These are phyloP conservation scores for Lathyrus sativus DNA, from an alignment of 306 rosid genomes.

Conservation along the genomic window DNA sequence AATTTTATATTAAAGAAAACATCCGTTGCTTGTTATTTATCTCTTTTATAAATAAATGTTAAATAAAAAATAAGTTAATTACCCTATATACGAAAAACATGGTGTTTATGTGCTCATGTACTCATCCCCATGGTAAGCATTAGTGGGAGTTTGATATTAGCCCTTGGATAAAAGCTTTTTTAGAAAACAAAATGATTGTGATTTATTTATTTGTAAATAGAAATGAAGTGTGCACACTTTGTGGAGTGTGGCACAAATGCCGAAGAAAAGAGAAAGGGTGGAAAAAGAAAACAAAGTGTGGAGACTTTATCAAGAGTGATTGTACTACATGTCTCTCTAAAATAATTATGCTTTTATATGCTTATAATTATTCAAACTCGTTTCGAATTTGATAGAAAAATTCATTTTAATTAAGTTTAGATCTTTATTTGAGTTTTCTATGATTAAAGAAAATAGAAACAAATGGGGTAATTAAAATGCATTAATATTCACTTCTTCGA, in stretches of 20 bases:
- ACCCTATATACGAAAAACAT: constrained; percentile 24
- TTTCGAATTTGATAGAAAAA: too few relatives aligned
- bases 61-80: too few relatives aligned
- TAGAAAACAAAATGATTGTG: background rate
- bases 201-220: background rate
- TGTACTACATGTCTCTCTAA: constrained; percentile 39
- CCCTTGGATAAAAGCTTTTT: background rate
- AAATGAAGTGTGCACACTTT: constrained; percentile 9
- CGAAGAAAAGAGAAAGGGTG: constrained; percentile 25
- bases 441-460: too few relatives aligned
- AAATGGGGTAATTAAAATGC: too few relatives aligned
- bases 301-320: constrained; percentile 39
- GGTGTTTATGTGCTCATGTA: constrained; percentile 1
- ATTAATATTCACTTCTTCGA: too few relatives aligned
- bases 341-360: too few relatives aligned
- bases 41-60: too few relatives aligned
- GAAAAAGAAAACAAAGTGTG: constrained; percentile 19
- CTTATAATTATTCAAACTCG: too few relatives aligned
- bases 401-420: too few relatives aligned
- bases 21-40: too few relatives aligned
- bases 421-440: too few relatives aligned
- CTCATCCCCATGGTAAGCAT: constrained; percentile 22
- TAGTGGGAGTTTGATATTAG: background rate
- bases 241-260: constrained; percentile 30
- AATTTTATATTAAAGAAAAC: too few relatives aligned